These are phyloP conservation scores for Anthoceros angustus DNA, from an alignment of 225 moss, liverwort and hornwort genomes.

Conservation along the genomic window DNA sequence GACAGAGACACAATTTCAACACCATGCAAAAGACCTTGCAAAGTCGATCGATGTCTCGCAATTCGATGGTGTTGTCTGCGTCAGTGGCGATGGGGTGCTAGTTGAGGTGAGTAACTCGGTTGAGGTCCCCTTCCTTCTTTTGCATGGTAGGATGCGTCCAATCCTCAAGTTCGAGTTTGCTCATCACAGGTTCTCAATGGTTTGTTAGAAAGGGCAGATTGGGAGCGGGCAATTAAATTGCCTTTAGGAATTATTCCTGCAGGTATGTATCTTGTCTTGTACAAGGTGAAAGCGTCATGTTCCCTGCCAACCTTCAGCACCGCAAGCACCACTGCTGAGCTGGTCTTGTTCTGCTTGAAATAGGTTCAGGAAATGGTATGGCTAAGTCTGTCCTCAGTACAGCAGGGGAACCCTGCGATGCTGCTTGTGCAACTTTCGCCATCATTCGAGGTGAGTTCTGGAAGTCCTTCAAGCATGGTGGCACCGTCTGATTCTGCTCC, in stretches of 20 bases:
- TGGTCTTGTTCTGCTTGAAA: conserved; percentile 2
- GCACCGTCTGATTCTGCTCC: not conserved
- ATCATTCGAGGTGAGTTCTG: conserved; percentile 58
- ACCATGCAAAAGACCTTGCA: conserved; percentile 67
- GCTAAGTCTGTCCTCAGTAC: conserved; percentile 64
- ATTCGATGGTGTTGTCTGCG: conserved; percentile 72
- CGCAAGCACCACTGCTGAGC: not conserved
- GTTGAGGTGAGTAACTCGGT: conserved; percentile 40
- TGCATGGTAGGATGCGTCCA: no score
- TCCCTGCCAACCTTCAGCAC: not conserved
- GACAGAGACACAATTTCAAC: conserved; percentile 69
- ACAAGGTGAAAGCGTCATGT: not conserved
- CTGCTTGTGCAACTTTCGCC: conserved; percentile 61
- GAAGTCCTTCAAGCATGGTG: not conserved
- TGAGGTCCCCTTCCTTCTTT: no score
- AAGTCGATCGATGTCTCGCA: conserved; percentile 47
- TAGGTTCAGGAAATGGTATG: conserved; percentile 94
- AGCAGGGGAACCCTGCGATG: conserved; percentile 55
- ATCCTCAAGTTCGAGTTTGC: not conserved
- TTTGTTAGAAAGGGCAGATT: conserved; percentile 66
- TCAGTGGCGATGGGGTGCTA: conserved; percentile 90
- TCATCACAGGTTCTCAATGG: conserved; percentile 66
- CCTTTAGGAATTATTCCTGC: conserved; percentile 76
- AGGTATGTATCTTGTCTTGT: conserved; percentile 18
- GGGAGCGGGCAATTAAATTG: conserved; percentile 65